Base-by-base conservation (phyloP, 805 yeast genomes). In the Hanseniaspora nectarophila region DNA sequence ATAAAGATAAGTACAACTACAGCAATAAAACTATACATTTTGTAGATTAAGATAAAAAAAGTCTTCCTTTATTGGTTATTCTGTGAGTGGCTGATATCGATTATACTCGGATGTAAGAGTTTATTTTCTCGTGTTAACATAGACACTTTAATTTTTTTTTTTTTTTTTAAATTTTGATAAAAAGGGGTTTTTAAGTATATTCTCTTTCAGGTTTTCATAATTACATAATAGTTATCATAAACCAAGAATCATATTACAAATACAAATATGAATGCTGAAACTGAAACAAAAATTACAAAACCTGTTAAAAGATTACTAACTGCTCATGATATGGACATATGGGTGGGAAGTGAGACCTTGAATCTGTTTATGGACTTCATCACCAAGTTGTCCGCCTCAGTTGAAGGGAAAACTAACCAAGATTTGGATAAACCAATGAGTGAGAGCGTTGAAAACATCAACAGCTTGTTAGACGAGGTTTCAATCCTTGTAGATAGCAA, bases 301-400 rank as follows among this genome's bases (percentile, higher is more conserved):
- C 74, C 74, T 1, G 62, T 63, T 10, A 70, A 73, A 59, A 65
- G 88, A 53, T 72, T 86, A 8, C 58, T 76, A 9, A 75, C 79
- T 0, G 62, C 67, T 0, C 71, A 73, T 0, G 97, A 90, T 62
- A 62, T 90, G 59, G 71, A 69, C 10, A 62, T 69, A 51, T 90
- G 95, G 81, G 61, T 66, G 15, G 63, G 56, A 0, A 76, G 86
- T 7, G 56, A 64, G 2, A 74, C 83, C 0, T 77, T 77, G 60
- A 56, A 63, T 0, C 71, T 69, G 3, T 57, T 90, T 1, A 55
- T 83, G 3, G 61, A 60, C 0, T 88, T 85, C 60, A 72, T 88
- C 1, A 64, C 64, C 18, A 64, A 66, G 1, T 68, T 90, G 38
- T 87, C 87, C 42, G 66, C 67, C 0, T 72, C 88, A 21, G 90